phyloP scores from a whole-genome alignment of 208 protist genomes.

The Leishmania turanica region DNA sequence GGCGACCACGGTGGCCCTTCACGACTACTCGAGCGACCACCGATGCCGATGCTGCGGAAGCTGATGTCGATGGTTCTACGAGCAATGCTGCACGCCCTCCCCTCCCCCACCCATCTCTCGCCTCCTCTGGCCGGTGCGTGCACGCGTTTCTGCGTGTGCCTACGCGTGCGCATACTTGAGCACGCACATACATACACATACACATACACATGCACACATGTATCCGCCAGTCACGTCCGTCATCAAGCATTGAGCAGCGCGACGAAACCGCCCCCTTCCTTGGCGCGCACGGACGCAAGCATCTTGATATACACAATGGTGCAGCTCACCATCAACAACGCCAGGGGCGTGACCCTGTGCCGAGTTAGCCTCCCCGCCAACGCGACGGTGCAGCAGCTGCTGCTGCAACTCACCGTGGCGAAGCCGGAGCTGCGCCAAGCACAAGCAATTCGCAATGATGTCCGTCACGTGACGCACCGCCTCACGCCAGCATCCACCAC shows the following conservation, averaged over 20 bases:
- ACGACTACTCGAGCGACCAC: neutral
- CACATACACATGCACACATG: neutral
- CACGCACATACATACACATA: neutral
- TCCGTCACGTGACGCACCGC: neutral
- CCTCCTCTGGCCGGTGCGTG: neutral
- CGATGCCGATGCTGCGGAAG: neutral
- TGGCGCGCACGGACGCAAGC: neutral
- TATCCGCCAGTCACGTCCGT: neutral
- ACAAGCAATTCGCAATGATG: conserved; percentile 20
- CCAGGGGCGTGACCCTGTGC: conserved; percentile 7
- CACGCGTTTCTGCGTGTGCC: neutral
- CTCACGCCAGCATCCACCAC: neutral
- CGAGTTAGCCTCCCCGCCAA: neutral
- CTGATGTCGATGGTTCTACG: neutral
- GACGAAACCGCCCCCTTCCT: neutral
- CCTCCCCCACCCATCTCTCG: neutral
- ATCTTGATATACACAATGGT: conserved; percentile 10
- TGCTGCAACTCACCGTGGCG: neutral
- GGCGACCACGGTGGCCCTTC: no score
- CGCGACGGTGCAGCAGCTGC: conserved; percentile 18
- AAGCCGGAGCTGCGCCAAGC: conserved; percentile 5
- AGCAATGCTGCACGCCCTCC: neutral
- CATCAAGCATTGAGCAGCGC: neutral
- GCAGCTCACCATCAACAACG: conserved; percentile 9
- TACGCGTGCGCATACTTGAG: neutral